A percentile compares a stretch with the other conserved stretches of the same genome.
phyloP scores from a whole-genome alignment of 352 stramenopile species.

The Globisporangium iwayamae region DNA sequence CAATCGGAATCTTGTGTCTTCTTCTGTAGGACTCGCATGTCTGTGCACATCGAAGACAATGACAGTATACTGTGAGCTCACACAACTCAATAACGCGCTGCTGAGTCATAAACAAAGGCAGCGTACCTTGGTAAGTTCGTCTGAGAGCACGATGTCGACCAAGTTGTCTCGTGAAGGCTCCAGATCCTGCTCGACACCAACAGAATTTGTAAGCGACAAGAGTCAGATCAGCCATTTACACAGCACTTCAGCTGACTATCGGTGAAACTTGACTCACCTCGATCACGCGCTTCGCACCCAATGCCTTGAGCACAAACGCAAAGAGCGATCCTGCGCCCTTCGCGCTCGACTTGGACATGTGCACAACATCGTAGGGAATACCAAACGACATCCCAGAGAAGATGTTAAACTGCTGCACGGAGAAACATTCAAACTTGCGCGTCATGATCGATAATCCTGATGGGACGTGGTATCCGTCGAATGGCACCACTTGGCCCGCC shows the following conservation, averaged over 20 bases:
- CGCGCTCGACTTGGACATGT: constrained; percentile 24
- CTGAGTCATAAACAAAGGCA: not conserved
- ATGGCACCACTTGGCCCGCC: constrained; percentile 40
- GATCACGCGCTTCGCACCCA: constrained; percentile 53
- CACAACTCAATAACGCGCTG: not conserved
- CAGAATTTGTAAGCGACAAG: not conserved
- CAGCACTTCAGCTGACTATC: not conserved
- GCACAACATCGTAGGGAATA: constrained; percentile 48
- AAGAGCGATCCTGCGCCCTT: constrained; percentile 47
- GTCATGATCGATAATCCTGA: constrained; percentile 61
- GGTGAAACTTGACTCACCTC: constrained; percentile 28
- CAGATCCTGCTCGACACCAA: constrained; percentile 36
- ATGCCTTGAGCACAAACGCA: constrained; percentile 57
- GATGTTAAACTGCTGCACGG: constrained; percentile 43
- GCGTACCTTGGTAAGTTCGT: constrained; percentile 57
- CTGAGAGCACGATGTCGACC: constrained; percentile 65
- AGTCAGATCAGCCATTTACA: not conserved
- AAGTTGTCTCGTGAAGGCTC: constrained; percentile 24
- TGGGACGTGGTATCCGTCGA: constrained; percentile 68
- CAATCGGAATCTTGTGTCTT: constrained; percentile 37
- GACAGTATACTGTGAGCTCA: not conserved
- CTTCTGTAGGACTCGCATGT: constrained; percentile 48
- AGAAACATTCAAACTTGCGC: constrained; percentile 60
- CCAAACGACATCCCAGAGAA: constrained; percentile 61
- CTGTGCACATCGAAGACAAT: constrained; percentile 18